phyloP scores from a whole-genome alignment of 257 asterid genomes.

The Salvia hispanica region DNA sequence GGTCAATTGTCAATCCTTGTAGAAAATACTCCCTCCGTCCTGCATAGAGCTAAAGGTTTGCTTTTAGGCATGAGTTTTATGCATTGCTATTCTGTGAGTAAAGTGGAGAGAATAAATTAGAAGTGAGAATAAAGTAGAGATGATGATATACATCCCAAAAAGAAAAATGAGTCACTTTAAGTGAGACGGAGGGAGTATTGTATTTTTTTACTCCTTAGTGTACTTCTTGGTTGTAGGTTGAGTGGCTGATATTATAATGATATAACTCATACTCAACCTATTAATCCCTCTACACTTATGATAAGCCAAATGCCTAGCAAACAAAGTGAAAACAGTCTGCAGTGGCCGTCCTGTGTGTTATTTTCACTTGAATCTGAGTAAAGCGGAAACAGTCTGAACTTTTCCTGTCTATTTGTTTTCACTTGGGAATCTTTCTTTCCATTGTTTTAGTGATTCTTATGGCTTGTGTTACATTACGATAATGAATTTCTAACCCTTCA shows the following conservation, averaged over 20 bases:
- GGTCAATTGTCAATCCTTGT: constrained; percentile 9
- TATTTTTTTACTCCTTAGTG: not conserved
- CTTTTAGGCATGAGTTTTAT: no score
- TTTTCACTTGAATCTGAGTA: no score
- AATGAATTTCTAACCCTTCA: not conserved
- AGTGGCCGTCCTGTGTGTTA: not conserved
- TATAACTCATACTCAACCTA: not conserved
- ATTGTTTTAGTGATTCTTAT: not conserved
- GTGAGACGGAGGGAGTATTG: not conserved
- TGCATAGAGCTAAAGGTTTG: no score
- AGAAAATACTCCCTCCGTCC: not conserved
- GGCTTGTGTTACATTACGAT: not conserved
- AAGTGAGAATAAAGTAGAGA: no score
- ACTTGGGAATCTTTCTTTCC: not conserved
- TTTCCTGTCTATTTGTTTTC: not conserved
- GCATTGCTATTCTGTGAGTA: no score
- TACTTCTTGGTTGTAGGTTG: constrained; percentile 22
- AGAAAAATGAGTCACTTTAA: no score
- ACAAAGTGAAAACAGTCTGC: constrained; percentile 2
- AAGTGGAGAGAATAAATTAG: no score
- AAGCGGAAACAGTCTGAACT: not conserved
- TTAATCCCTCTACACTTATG: not conserved
- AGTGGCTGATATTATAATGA: constrained; percentile 5
- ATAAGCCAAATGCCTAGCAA: not conserved
- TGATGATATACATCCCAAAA: no score